Conservation (phyloP, 108 stramenopile species). For the Cyclotella cryptica region DNA sequence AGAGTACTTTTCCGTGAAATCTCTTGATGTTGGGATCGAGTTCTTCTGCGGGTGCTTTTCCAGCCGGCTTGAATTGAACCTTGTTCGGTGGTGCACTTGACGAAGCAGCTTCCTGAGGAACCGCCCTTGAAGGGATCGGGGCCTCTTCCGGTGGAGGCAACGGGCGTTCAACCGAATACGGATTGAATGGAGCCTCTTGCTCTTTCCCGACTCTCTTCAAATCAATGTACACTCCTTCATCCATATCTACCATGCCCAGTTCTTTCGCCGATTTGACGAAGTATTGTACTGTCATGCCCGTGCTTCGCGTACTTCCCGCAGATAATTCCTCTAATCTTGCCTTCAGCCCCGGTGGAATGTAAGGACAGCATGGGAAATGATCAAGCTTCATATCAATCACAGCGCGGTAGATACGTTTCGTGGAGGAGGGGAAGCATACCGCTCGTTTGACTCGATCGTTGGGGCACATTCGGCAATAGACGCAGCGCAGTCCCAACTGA, state of each 20-base stretch:
- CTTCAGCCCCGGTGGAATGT: conserved; percentile 78
- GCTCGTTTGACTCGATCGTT: conserved; percentile 90
- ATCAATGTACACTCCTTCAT: conserved; percentile 69
- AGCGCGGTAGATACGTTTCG: conserved; percentile 87
- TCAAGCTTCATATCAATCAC: conserved; percentile 95
- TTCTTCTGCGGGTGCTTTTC: neutral
- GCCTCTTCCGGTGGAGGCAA: conserved; percentile 3
- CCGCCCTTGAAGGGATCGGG: neutral
- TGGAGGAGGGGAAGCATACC: conserved; percentile 88
- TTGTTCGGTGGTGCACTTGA: neutral
- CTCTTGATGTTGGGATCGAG: conserved; percentile 16
- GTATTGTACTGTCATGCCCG: conserved; percentile 92
- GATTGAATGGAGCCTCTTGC: neutral
- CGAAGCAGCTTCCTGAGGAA: neutral
- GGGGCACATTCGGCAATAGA: conserved; percentile 80
- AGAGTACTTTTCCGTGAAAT: conserved; percentile 66
- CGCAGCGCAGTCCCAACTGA: conserved; percentile 90
- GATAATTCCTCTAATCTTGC: conserved; percentile 72
- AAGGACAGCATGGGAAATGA: conserved; percentile 84
- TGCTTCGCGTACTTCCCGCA: conserved; percentile 78
- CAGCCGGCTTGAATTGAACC: conserved; percentile 15
- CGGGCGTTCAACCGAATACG: neutral
- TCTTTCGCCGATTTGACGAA: conserved; percentile 81
- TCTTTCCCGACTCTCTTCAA: conserved; percentile 46
- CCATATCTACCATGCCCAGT: conserved; percentile 81